These are phyloP conservation scores for Blastomyces parvus DNA, from an alignment of 2,329 filamentous ascomycete species.

Conservation along the genomic window DNA sequence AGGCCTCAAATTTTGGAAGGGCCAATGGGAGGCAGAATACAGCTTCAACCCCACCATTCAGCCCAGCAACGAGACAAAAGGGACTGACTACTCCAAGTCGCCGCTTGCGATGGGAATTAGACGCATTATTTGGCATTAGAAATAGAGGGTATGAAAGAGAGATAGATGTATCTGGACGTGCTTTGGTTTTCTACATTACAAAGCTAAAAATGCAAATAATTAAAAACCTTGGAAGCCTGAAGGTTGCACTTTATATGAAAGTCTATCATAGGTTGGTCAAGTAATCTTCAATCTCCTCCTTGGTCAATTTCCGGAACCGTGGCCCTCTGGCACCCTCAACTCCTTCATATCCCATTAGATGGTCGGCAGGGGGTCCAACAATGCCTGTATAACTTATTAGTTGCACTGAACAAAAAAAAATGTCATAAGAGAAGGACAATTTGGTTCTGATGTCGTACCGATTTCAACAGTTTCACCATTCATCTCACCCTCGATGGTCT, in stretches of 20 bases:
- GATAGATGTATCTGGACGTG: neutral
- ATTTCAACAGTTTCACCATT: conserved; percentile 98
- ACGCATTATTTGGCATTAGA: neutral
- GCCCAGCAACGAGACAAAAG: neutral
- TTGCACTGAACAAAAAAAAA: neutral
- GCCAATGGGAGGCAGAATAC: neutral
- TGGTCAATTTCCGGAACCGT: conserved; percentile 59
- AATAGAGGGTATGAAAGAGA: neutral
- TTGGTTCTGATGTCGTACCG: conserved; percentile 51
- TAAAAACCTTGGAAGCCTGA: neutral
- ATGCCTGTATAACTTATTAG: conserved; percentile 54
- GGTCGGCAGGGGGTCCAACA: conserved; percentile 85
- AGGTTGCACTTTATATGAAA: neutral
- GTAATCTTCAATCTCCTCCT: conserved; percentile 99
- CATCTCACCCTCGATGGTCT: conserved; percentile 99
- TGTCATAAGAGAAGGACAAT: neutral
- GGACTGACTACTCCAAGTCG: too few relatives aligned
- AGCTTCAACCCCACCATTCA: neutral
- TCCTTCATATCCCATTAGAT: conserved; percentile 70
- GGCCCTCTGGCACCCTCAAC: conserved; percentile 36
- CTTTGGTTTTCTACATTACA: conserved; percentile 8
- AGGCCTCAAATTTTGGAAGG: neutral
- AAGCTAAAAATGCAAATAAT: neutral
- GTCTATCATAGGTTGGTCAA: conserved; percentile 79
- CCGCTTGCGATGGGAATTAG: neutral